A percentile compares a stretch with the other conserved stretches of the same genome.
phyloP scores from a whole-genome alignment of 2,329 filamentous ascomycete species.

The Blastomyces parvus region DNA sequence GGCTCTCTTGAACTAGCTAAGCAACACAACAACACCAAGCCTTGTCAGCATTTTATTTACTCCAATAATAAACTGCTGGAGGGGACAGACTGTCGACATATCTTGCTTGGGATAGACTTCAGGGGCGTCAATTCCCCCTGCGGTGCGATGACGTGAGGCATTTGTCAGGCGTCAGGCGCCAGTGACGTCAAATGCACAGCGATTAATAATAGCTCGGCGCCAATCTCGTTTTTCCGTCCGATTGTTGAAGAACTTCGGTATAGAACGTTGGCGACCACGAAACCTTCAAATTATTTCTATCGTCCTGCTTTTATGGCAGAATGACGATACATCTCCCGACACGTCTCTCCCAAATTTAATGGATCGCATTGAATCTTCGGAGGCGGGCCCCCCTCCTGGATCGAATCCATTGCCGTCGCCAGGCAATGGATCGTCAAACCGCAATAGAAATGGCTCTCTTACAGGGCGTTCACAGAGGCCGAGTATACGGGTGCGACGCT shows the following conservation, averaged over 20 bases:
- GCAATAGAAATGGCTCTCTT: not conserved
- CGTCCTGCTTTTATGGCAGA: not conserved
- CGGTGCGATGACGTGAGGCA: not conserved
- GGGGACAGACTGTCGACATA: too few relatives aligned
- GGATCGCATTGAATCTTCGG: constrained; percentile 31
- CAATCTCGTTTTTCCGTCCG: not conserved
- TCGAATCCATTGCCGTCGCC: not conserved
- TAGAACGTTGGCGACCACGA: not conserved
- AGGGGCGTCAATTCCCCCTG: not conserved
- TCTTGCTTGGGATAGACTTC: too few relatives aligned
- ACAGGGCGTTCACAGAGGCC: constrained; percentile 11
- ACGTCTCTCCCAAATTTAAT: constrained; percentile 17
- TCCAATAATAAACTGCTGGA: too few relatives aligned
- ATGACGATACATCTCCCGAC: not conserved
- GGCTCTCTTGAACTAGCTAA: too few relatives aligned
- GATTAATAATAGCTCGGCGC: not conserved
- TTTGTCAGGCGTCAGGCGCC: not conserved
- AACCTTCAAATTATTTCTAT: not conserved
- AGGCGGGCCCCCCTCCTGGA: not conserved
- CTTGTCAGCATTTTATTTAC: too few relatives aligned
- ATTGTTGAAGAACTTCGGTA: not conserved
- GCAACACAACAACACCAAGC: too few relatives aligned
- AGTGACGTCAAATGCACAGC: not conserved
- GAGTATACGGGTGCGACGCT: constrained; percentile 18
- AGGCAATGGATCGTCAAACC: not conserved